Conservation (phyloP, 371 early-diverging fungal genomes). For the Catenaria anguillulae region DNA sequence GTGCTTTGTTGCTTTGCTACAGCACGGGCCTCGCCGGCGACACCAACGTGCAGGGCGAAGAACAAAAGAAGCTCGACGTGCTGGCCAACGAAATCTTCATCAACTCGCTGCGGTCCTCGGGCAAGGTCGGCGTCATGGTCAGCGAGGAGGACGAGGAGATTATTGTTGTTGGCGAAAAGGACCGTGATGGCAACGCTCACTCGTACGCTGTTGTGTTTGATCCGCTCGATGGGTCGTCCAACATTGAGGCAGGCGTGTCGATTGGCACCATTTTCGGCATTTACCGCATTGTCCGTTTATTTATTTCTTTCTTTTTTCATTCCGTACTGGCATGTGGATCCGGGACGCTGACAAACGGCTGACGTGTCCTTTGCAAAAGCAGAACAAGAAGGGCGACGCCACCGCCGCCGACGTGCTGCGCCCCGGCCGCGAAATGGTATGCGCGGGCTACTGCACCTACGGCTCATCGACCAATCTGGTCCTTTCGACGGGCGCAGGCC, state of each 20-base stretch:
- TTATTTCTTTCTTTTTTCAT: conserved; percentile 1
- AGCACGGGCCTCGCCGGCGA: conserved; percentile 71
- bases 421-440: conserved; percentile 84
- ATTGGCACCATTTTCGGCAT: conserved; percentile 98
- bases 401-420: conserved; percentile 50
- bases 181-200: conserved; percentile 14
- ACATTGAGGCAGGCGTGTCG: conserved; percentile 95
- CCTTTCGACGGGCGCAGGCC: conserved; percentile 63
- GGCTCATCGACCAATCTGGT: conserved; percentile 29
- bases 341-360: neutral
- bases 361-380: too few species aligned
- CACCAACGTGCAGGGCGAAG: conserved; percentile 51
- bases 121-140: conserved; percentile 79
- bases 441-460: conserved; percentile 96
- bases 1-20: neutral
- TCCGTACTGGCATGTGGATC: conserved; percentile 17
- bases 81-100: conserved; percentile 95
- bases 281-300: conserved; percentile 60
- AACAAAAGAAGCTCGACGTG: conserved; percentile 90
- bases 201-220: conserved; percentile 92
- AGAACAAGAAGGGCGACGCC: conserved; percentile 12
- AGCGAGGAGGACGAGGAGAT: conserved; percentile 93
- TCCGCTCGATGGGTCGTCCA: conserved; percentile 90
- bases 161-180: conserved; percentile 42
- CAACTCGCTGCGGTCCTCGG: conserved; percentile 78